Percentiles rank a stretch among this genome's conserved stretches.
Evolutionary conservation across 1,284 basidiomycete genomes (phyloP).

Genomic region (Cryptococcus wingfieldii): DNA sequence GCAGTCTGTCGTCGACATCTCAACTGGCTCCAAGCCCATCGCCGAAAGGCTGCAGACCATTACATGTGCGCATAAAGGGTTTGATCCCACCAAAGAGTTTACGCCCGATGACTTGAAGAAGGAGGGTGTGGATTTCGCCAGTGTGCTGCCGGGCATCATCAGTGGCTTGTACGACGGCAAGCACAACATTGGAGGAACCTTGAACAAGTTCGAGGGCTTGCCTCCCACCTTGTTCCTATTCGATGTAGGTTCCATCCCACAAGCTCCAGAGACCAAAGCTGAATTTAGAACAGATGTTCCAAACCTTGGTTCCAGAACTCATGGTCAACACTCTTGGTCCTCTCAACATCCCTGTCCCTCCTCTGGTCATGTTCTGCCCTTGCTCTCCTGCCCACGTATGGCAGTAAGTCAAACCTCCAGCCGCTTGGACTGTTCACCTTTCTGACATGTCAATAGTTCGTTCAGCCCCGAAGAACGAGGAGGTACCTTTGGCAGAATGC

Average conservation of each 20-base stretch:
- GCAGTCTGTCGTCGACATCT: neutral
- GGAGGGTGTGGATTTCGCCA: slow-evolving; percentile 17
- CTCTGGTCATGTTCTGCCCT: too few species aligned
- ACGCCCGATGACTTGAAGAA: neutral
- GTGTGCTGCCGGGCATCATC: slow-evolving; percentile 11
- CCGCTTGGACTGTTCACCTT: too few species aligned
- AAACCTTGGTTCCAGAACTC: too few species aligned
- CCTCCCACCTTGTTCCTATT: slow-evolving; percentile 14
- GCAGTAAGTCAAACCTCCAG: too few species aligned
- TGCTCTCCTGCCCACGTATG: too few species aligned
- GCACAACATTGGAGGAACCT: neutral
- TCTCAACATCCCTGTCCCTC: too few species aligned
- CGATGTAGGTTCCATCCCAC: slow-evolving; percentile 16
- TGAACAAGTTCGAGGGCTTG: slow-evolving; percentile 18
- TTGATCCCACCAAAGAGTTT: slow-evolving; percentile 2
- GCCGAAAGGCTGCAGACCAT: slow-evolving; percentile 1
- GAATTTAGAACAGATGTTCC: slow-evolving; percentile 9
- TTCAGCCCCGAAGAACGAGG: slow-evolving; percentile 8
- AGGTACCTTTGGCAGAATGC: slow-evolving; percentile 3
- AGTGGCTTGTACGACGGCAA: slow-evolving; percentile 2
- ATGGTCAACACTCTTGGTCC: too few species aligned
- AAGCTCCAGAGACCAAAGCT: neutral
- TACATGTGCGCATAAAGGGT: slow-evolving; percentile 3
- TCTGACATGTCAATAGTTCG: neutral
- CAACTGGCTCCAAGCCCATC: neutral